Percentiles rank a stretch among this genome's conserved stretches.
Evolutionary conservation across 2,329 filamentous ascomycete species (phyloP).

Genomic region (Aspergillus ruber): DNA sequence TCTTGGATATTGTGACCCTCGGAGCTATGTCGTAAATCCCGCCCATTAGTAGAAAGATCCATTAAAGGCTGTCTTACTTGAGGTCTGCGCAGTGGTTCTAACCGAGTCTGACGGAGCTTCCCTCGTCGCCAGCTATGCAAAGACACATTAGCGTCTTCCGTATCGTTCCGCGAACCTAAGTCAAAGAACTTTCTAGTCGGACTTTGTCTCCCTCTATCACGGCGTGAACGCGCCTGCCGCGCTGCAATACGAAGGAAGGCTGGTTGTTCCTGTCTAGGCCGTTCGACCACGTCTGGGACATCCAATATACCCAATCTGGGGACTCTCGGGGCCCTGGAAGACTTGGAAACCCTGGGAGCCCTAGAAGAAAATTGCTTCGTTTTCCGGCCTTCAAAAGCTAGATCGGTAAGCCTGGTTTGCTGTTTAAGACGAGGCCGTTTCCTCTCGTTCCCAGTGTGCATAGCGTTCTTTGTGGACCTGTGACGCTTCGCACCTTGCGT

Average conservation of each 20-base stretch:
- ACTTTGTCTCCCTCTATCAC: slow-evolving; percentile 46
- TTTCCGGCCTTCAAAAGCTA: slow-evolving; percentile 17
- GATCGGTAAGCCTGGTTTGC: slow-evolving; percentile 33
- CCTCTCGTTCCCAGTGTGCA: slow-evolving; percentile 3
- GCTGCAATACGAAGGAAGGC: slow-evolving; percentile 52
- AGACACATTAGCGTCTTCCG: slow-evolving; percentile 46
- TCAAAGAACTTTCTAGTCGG: slow-evolving; percentile 48
- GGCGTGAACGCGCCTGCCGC: slow-evolving; percentile 44
- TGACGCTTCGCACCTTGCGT: slow-evolving; percentile 16
- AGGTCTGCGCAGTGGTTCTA: slow-evolving; percentile 12
- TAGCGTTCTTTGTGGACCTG: slow-evolving; percentile 1
- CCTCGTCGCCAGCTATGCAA: slow-evolving; percentile 49
- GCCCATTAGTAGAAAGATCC: slow-evolving; percentile 15
- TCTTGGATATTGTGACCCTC: slow-evolving; percentile 1
- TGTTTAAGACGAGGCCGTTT: slow-evolving; percentile 23
- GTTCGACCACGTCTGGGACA: slow-evolving; percentile 30
- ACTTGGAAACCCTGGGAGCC: slow-evolving; percentile 10
- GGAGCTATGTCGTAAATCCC: slow-evolving; percentile 4
- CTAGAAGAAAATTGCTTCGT: slow-evolving; percentile 15
- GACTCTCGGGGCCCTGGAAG: slow-evolving; percentile 13
- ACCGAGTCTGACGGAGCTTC: slow-evolving; percentile 25
- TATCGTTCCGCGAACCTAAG: slow-evolving; percentile 48
- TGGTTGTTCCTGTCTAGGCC: slow-evolving; percentile 33
- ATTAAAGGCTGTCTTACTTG: slow-evolving; percentile 17
- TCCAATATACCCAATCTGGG: slow-evolving; percentile 47